phyloP scores from a whole-genome alignment of 2,329 filamentous ascomycete genomes.

The Whalleya microplaca region DNA sequence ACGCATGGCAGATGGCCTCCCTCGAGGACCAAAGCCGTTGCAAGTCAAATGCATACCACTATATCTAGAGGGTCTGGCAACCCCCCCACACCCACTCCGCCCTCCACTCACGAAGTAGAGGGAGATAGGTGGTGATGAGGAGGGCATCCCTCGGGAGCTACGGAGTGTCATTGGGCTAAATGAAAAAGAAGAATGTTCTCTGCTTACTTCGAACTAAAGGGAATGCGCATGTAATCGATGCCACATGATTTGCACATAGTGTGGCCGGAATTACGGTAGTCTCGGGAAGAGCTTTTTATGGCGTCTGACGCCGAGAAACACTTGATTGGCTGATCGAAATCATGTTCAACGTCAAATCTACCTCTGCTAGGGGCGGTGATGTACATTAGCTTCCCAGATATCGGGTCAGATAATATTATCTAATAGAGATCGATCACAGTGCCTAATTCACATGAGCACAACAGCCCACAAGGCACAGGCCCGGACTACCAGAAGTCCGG shows the following conservation, averaged over 20 bases:
- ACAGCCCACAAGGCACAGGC: constrained; percentile 26
- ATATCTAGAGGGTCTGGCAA: constrained; percentile 1
- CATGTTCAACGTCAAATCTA: constrained; percentile 22
- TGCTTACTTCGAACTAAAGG: constrained; percentile 30
- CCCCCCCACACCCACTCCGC: constrained; percentile 4
- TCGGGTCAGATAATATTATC: constrained; percentile 9
- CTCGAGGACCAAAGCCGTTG: constrained; percentile 21
- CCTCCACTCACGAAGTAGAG: constrained; percentile 9
- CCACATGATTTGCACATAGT: constrained; percentile 36
- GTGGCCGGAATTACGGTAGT: constrained; percentile 28
- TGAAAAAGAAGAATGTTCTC: constrained; percentile 26
- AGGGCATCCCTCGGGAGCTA: constrained; percentile 17
- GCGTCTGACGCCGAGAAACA: constrained; percentile 4
- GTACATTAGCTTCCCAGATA: constrained; percentile 14
- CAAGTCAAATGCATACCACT: constrained; percentile 25
- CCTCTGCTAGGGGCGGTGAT: constrained; percentile 8
- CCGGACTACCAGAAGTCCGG: constrained; percentile 18
- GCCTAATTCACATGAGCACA: constrained; percentile 19
- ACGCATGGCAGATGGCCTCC: constrained; percentile 25
- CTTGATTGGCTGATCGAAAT: constrained; percentile 21
- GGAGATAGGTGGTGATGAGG: constrained; percentile 23
- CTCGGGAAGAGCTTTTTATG: constrained; percentile 17
- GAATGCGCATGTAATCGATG: constrained; percentile 34
- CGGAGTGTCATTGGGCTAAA: constrained; percentile 31
- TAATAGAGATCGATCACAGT: constrained; percentile 11